phyloP scores from a whole-genome alignment of 768 basidiomycete species.

The Neoboletus subvelutipes region DNA sequence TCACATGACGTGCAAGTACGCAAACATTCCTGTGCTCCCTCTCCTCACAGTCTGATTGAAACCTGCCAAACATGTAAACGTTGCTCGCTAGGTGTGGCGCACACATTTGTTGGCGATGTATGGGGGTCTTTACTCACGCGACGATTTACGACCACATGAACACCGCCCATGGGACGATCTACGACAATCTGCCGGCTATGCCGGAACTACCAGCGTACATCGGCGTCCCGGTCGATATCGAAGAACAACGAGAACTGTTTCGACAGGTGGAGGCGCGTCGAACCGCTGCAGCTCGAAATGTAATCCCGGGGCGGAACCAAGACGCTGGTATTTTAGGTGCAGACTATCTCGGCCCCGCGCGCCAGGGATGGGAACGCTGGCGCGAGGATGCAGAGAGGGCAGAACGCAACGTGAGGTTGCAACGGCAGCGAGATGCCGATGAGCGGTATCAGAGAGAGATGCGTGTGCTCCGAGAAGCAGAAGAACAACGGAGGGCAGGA shows the following conservation, averaged over 20 bases:
- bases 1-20: conserved; percentile 64
- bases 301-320: neutral
- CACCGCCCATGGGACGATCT: conserved; percentile 31
- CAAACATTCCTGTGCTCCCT: neutral
- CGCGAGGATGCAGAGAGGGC: conserved; percentile 1
- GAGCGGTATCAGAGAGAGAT: conserved; percentile 1
- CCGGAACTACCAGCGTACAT: conserved; percentile 9
- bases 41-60: no score
- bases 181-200: conserved; percentile 14
- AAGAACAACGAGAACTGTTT: conserved; percentile 22
- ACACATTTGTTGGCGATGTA: conserved; percentile 75
- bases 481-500: conserved; percentile 7
- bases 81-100: conserved; percentile 53
- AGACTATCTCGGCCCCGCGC: neutral
- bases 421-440: conserved; percentile 4
- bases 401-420: neutral
- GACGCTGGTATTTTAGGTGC: neutral
- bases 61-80: neutral
- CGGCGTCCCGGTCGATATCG: conserved; percentile 17
- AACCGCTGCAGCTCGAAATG: neutral
- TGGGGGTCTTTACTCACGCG: conserved; percentile 36
- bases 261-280: conserved; percentile 17
- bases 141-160: conserved; percentile 42
- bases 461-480: conserved; percentile 2
- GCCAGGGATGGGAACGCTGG: neutral